Conservation (phyloP, 768 basidiomycete species). For the Leucocoprinus birnbaumii region DNA sequence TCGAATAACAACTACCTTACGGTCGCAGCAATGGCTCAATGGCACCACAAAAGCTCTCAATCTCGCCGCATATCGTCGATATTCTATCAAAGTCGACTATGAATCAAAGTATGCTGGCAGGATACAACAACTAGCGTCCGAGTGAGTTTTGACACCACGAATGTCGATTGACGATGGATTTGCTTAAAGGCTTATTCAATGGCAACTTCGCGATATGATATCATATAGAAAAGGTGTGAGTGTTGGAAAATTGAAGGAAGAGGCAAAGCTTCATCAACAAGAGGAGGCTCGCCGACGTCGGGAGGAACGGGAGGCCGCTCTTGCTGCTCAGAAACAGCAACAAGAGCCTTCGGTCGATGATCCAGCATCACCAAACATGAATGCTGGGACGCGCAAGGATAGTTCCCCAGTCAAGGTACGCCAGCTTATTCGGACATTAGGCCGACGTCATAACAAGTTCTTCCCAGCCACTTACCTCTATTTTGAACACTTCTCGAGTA, state of each 20-base stretch:
- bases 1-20: neutral
- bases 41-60: neutral
- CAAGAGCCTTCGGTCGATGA: slow-evolving; percentile 3
- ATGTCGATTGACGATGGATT: slow-evolving; percentile 16
- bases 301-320: slow-evolving; percentile 21
- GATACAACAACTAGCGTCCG: slow-evolving; percentile 50
- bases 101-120: slow-evolving; percentile 67
- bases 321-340: slow-evolving; percentile 12
- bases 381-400: slow-evolving; percentile 15
- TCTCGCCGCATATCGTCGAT: neutral
- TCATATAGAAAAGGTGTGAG: slow-evolving; percentile 40
- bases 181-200: slow-evolving; percentile 18
- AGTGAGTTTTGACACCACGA: slow-evolving; percentile 23
- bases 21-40: neutral
- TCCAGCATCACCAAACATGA: neutral
- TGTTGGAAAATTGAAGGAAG: slow-evolving; percentile 23
- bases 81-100: slow-evolving; percentile 7
- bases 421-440: neutral
- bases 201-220: slow-evolving; percentile 10
- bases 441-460: slow-evolving; percentile 5
- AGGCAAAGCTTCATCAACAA: slow-evolving; percentile 18
- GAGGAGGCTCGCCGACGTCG: slow-evolving; percentile 17
- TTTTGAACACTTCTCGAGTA: slow-evolving; percentile 75
- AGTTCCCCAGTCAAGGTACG: slow-evolving; percentile 21
- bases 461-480: slow-evolving; percentile 70